These are phyloP conservation scores for Hypericum perforatum DNA, from an alignment of 345 rosid genomes.

Conservation along the genomic window DNA sequence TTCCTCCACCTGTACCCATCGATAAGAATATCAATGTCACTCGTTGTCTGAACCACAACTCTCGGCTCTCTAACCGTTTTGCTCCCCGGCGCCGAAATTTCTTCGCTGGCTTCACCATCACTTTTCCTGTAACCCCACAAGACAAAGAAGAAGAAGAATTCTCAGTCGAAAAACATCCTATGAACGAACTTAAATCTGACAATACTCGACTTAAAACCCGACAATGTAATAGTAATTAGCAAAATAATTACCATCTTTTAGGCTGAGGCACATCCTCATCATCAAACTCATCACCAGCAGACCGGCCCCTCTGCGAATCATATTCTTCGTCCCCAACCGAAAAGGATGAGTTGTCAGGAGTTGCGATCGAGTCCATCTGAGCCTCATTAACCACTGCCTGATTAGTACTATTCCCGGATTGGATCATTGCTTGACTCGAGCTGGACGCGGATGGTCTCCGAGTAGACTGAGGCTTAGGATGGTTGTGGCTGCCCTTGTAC, in stretches of 20 bases:
- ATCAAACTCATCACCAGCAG: constrained; percentile 51
- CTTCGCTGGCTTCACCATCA: constrained; percentile 62
- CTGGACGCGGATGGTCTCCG: constrained; percentile 49
- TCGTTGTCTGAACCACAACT: constrained; percentile 89
- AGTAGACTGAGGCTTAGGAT: constrained; percentile 70
- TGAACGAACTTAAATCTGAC: too few relatives aligned
- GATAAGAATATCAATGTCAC: constrained; percentile 85
- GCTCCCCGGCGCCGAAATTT: constrained; percentile 61
- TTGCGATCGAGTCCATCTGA: constrained; percentile 31
- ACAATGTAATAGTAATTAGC: too few relatives aligned
- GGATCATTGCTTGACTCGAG: constrained; percentile 22
- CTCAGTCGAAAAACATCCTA: too few relatives aligned
- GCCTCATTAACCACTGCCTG: too few relatives aligned
- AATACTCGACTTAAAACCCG: too few relatives aligned
- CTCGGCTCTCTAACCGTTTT: constrained; percentile 79
- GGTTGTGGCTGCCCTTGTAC: constrained; percentile 83
- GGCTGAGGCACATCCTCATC: constrained; percentile 77
- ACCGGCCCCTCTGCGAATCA: constrained; percentile 58
- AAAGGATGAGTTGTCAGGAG: constrained; percentile 64
- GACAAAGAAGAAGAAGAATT: constrained; percentile 10
- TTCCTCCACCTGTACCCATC: constrained; percentile 98
- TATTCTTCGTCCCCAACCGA: constrained; percentile 64
- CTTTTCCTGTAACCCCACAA: constrained; percentile 38
- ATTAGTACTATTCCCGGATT: constrained; percentile 17
- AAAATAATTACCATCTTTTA: constrained; percentile 60